Evolutionary conservation across 169 alveolate species (phyloP).

Genomic region (Miamiensis avidus): DNA sequence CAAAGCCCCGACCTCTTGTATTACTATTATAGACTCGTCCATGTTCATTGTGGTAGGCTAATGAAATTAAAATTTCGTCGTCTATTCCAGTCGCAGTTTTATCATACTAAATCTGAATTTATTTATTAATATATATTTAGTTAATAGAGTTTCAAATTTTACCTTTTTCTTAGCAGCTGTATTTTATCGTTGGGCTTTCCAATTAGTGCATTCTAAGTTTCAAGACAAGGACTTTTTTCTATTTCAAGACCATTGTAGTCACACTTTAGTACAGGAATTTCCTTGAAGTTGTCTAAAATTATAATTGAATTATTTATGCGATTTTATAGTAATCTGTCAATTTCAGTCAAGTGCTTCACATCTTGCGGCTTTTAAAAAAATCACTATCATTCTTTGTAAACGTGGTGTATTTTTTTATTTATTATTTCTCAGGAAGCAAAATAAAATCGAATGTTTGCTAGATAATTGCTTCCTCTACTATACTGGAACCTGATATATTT

Average conservation of each 20-base stretch:
- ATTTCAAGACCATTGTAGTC: background rate
- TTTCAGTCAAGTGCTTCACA: no score
- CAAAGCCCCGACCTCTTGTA: background rate
- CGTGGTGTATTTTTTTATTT: no score
- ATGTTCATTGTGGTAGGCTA: background rate
- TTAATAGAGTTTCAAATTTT: no score
- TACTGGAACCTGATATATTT: background rate
- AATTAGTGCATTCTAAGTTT: no score
- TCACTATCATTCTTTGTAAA: background rate
- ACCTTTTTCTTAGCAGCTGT: background rate
- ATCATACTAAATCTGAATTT: background rate
- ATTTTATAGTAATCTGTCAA: background rate
- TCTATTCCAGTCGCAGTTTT: background rate
- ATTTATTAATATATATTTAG: no score
- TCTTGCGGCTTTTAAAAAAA: background rate
- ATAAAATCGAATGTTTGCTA: background rate
- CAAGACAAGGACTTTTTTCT: no score
- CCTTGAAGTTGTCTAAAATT: background rate
- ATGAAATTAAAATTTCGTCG: no score
- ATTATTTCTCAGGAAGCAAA: background rate
- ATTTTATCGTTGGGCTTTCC: background rate
- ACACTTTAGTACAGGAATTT: background rate
- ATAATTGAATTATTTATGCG: background rate
- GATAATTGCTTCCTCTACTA: background rate
- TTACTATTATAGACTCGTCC: background rate